phyloP scores from a whole-genome alignment of 345 rosid species.

The Eucalyptus leucophloia region DNA sequence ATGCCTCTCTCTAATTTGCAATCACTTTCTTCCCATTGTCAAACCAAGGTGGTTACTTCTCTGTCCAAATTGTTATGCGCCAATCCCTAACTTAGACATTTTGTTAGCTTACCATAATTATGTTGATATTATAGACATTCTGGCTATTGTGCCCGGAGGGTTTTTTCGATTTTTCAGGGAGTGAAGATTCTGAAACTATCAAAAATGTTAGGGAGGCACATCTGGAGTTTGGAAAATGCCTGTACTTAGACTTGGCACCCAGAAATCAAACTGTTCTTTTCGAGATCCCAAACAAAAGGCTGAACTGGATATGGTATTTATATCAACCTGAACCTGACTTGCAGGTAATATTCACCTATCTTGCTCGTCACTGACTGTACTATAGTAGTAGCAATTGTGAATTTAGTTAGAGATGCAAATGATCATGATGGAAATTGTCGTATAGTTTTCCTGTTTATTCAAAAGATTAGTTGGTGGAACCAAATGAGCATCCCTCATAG shows the following conservation, averaged over 20 bases:
- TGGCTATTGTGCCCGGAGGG: slow-evolving; percentile 20
- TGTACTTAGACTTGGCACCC: slow-evolving; percentile 37
- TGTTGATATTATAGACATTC: too few relatives aligned
- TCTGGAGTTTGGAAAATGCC: slow-evolving; percentile 49
- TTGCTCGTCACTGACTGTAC: not conserved
- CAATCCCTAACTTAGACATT: too few relatives aligned
- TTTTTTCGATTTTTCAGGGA: slow-evolving; percentile 37
- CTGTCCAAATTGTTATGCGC: too few relatives aligned
- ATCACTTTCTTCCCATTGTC: too few relatives aligned
- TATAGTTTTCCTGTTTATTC: not conserved
- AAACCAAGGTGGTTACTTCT: too few relatives aligned
- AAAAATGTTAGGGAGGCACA: slow-evolving; percentile 21
- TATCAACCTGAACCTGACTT: slow-evolving; percentile 54
- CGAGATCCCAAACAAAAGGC: slow-evolving; percentile 37
- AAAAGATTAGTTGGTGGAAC: not conserved
- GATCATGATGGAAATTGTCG: not conserved
- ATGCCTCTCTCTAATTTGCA: too few relatives aligned
- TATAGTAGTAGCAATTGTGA: not conserved
- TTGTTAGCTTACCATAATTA: too few relatives aligned
- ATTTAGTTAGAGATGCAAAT: not conserved
- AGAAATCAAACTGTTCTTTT: slow-evolving; percentile 37
- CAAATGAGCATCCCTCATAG: not conserved
- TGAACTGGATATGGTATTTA: slow-evolving; percentile 73
- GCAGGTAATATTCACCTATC: slow-evolving; percentile 19
- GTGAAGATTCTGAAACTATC: slow-evolving; percentile 31